A percentile compares a stretch with the other conserved stretches of the same genome.
These are phyloP conservation scores for Chrysopogon serrulatus DNA, from an alignment of 176 grass and related monocot genomes.

Conservation along the genomic window DNA sequence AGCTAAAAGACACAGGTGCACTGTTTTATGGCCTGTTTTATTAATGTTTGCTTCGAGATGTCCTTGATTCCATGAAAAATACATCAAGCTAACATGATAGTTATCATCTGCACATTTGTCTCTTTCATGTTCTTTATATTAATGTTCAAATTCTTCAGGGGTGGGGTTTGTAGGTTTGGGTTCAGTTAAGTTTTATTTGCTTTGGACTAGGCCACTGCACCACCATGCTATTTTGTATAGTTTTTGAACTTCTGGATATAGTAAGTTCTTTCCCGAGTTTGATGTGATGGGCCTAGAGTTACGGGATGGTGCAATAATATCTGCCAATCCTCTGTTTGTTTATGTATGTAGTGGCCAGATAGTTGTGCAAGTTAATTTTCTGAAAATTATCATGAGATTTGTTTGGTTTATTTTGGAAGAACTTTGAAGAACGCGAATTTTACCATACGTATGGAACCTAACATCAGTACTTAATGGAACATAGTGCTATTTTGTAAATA, in stretches of 20 bases:
- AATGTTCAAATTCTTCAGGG: background rate
- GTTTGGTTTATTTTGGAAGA: background rate
- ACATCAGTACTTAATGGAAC: background rate
- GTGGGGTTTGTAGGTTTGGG: background rate
- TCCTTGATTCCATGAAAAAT: background rate
- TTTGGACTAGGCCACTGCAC: slow-evolving; percentile 1
- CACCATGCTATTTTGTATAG: background rate
- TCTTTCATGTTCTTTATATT: background rate
- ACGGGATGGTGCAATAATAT: background rate
- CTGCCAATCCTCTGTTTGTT: background rate
- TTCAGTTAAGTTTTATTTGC: background rate
- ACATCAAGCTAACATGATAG: background rate
- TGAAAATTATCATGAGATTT: background rate
- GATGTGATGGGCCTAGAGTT: background rate
- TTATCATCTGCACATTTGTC: background rate
- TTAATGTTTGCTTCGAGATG: background rate
- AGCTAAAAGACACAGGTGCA: background rate
- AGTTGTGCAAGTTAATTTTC: background rate
- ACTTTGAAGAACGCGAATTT: background rate
- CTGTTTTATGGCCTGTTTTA: background rate
- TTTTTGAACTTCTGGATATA: background rate
- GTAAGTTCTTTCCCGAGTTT: background rate
- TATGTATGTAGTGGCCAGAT: background rate
- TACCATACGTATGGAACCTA: background rate
- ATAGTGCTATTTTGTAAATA: background rate